These are phyloP conservation scores for Trypanosoma theileri DNA, from an alignment of 208 protist genomes.

Conservation along the genomic window DNA sequence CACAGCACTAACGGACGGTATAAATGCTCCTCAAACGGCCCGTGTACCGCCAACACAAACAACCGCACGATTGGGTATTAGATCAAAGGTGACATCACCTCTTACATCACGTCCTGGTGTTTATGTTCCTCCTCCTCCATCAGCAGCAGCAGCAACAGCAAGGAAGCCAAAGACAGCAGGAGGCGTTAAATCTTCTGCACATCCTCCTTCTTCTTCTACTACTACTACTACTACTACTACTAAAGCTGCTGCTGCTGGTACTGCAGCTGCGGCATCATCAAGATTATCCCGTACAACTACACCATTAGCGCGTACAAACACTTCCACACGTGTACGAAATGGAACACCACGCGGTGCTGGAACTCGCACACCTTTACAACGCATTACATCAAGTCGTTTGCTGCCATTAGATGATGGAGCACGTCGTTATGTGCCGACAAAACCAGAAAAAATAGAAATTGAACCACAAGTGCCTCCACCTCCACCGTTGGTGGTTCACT, in stretches of 20 bases:
- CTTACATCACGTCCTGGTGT: neutral
- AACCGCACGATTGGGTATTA: neutral
- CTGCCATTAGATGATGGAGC: slow-evolving; percentile 9
- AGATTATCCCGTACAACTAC: neutral
- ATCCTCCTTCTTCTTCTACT: neutral
- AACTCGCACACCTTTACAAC: slow-evolving; percentile 18
- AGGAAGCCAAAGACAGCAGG: neutral
- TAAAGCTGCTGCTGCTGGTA: neutral
- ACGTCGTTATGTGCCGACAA: slow-evolving; percentile 16
- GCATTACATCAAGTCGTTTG: slow-evolving; percentile 26
- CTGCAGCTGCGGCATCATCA: neutral
- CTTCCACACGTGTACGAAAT: neutral
- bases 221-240: neutral
- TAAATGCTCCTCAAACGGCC: neutral
- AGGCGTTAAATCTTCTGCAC: neutral
- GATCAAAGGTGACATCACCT: neutral
- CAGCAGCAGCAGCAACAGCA: neutral
- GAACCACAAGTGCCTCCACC: neutral
- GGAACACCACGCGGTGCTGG: neutral
- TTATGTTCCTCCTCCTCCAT: too few relatives aligned
- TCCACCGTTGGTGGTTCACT: slow-evolving; percentile 15
- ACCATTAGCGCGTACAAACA: neutral
- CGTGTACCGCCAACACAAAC: neutral
- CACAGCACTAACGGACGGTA: neutral
- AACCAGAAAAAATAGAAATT: neutral